Conservation (phyloP, 1,284 basidiomycete genomes). For the Austroboletus niveus region DNA sequence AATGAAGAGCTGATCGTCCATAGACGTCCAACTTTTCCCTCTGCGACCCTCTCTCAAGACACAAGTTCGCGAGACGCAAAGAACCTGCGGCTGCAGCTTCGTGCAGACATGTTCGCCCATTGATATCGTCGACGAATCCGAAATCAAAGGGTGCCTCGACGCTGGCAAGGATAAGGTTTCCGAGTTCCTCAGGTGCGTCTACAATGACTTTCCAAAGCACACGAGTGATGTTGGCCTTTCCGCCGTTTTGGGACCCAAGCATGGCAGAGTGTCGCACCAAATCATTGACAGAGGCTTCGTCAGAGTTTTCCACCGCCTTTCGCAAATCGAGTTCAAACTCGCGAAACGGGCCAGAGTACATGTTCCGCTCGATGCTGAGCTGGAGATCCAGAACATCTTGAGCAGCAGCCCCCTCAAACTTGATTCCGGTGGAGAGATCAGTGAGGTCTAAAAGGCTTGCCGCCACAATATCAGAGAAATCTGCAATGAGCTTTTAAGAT, state of each 20-base stretch:
- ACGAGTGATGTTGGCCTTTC: conserved; percentile 69
- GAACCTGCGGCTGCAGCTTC: conserved; percentile 88
- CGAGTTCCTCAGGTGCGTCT: conserved; percentile 70
- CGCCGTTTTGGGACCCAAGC: conserved; percentile 56
- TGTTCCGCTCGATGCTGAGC: conserved; percentile 60
- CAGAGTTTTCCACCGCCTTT: conserved; percentile 66
- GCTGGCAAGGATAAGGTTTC: conserved; percentile 72
- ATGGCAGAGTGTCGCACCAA: conserved; percentile 73
- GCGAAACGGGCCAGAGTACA: conserved; percentile 70
- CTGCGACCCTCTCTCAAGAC: conserved; percentile 72
- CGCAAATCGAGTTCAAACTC: conserved; percentile 87
- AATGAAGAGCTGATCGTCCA: conserved; percentile 92
- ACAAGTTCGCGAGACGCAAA: conserved; percentile 78
- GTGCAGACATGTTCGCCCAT: conserved; percentile 93
- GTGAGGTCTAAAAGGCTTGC: conserved; percentile 92
- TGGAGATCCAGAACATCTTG: conserved; percentile 71
- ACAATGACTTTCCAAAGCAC: conserved; percentile 91
- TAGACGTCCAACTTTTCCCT: conserved; percentile 81
- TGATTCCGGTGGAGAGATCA: conserved; percentile 74
- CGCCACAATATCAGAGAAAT: conserved; percentile 93
- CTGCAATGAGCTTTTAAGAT: conserved; percentile 73
- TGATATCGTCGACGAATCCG: conserved; percentile 94
- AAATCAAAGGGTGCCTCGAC: conserved; percentile 80
- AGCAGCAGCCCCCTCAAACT: conserved; percentile 61
- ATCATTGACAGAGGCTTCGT: conserved; percentile 61